Percentiles rank a stretch among this genome's conserved stretches.
Conservation (phyloP, 2,329 filamentous ascomycete species). For the Alternaria angustiovoidea region DNA sequence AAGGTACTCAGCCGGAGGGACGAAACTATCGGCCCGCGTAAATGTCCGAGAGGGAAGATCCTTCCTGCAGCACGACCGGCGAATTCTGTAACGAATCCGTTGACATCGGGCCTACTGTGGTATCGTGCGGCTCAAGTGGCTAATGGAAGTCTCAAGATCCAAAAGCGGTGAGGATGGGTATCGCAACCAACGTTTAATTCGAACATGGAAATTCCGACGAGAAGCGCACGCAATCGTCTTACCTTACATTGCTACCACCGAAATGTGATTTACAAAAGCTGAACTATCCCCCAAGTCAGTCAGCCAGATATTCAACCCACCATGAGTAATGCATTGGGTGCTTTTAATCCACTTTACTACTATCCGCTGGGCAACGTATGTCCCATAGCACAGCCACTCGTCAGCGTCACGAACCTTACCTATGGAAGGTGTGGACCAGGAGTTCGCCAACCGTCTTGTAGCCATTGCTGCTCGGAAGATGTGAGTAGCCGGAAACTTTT, state of each 20-base stretch:
- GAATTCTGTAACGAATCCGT: neutral
- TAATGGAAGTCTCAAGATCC: neutral
- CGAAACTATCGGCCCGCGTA: neutral
- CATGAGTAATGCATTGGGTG: neutral
- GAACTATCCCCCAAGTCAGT: neutral
- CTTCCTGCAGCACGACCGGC: neutral
- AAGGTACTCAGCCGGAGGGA: neutral
- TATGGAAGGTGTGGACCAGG: slow-evolving; percentile 8
- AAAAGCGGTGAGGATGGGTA: neutral
- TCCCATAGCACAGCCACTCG: neutral
- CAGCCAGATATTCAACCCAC: neutral
- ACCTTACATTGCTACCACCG: neutral
- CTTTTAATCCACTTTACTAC: slow-evolving; percentile 4
- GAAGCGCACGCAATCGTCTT: neutral
- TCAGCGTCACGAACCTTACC: neutral
- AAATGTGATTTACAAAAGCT: neutral
- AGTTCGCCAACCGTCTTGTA: neutral
- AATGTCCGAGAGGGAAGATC: neutral
- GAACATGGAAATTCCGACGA: neutral
- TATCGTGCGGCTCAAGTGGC: neutral
- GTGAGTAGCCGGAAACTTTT: neutral
- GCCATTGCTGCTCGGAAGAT: neutral
- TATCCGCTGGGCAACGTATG: neutral
- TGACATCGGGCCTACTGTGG: neutral
- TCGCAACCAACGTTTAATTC: neutral